Percentiles rank a stretch among this genome's conserved stretches.
These are phyloP conservation scores for Trichosanthes cucumerina DNA, from an alignment of 306 rosid species.

Conservation along the genomic window DNA sequence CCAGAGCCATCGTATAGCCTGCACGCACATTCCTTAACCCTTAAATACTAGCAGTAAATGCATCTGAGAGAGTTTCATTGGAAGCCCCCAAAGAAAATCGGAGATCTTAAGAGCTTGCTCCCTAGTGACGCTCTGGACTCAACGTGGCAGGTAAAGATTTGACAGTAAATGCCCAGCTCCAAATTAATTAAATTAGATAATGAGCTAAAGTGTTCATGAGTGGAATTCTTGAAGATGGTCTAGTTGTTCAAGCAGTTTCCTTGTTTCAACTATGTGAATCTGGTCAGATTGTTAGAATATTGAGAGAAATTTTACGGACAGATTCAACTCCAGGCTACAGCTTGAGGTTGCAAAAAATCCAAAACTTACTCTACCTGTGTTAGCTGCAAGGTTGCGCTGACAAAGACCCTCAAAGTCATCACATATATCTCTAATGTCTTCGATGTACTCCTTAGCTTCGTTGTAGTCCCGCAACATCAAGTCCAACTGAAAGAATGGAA, in stretches of 20 bases:
- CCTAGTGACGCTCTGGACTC: background rate
- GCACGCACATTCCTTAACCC: background rate
- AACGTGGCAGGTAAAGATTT: background rate
- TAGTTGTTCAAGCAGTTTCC: background rate
- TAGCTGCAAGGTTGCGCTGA: slow-evolving; percentile 91
- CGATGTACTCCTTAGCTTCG: slow-evolving; percentile 86
- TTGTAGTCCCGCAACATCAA: slow-evolving; percentile 68
- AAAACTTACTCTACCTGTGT: slow-evolving; percentile 41
- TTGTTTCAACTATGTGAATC: background rate
- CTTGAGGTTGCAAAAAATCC: background rate
- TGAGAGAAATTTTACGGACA: background rate
- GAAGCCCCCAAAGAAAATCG: background rate
- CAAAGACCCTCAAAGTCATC: slow-evolving; percentile 92
- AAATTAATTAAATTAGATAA: background rate
- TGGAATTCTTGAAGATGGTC: background rate
- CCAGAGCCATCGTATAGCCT: background rate
- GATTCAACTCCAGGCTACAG: background rate
- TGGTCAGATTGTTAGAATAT: background rate
- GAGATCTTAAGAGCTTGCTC: background rate
- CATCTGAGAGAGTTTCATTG: background rate
- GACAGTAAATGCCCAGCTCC: background rate
- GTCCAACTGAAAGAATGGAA: slow-evolving; percentile 51
- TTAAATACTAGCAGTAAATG: background rate
- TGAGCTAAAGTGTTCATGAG: background rate
- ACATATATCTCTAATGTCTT: slow-evolving; percentile 82